Evolutionary conservation across 202 grass and related monocot species (phyloP).

Genomic region (Hordeum pubiflorum): DNA sequence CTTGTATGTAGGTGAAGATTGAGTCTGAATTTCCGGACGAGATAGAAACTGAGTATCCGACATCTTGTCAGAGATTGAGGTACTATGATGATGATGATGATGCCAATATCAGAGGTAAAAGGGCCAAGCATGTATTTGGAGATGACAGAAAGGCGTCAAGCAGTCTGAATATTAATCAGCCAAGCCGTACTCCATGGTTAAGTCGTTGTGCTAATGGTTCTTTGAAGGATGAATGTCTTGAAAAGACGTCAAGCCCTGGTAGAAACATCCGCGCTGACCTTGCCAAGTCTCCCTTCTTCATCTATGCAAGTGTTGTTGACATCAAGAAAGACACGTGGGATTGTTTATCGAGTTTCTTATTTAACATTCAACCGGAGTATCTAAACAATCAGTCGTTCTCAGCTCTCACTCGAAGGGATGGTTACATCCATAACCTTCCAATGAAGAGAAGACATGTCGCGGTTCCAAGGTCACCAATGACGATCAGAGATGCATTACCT

Average conservation of each 20-base stretch:
- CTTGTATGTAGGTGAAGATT: conserved; percentile 42
- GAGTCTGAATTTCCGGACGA: conserved; percentile 42
- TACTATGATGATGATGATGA: conserved; percentile 33
- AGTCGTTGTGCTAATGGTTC: neutral
- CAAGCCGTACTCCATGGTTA: conserved; percentile 5
- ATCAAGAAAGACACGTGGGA: conserved; percentile 44
- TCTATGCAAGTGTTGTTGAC: conserved; percentile 61
- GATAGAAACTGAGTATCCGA: conserved; percentile 33
- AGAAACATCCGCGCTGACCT: neutral
- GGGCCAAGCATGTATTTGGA: conserved; percentile 36
- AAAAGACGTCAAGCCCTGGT: neutral
- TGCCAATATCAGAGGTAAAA: conserved; percentile 40
- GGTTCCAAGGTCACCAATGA: conserved; percentile 50
- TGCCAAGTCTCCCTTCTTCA: conserved; percentile 51
- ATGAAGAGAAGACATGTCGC: conserved; percentile 22
- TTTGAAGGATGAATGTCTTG: conserved; percentile 43
- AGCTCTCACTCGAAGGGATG: conserved; percentile 52
- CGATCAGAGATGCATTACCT: conserved; percentile 49
- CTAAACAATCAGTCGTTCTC: conserved; percentile 59
- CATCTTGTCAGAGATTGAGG: neutral
- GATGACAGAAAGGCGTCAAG: conserved; percentile 36
- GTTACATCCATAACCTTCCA: conserved; percentile 87
- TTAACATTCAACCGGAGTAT: conserved; percentile 56
- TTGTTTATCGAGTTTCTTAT: conserved; percentile 50
- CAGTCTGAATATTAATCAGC: neutral